phyloP scores from a whole-genome alignment of 179 eudicot genomes.

The Silene noctiflora region DNA sequence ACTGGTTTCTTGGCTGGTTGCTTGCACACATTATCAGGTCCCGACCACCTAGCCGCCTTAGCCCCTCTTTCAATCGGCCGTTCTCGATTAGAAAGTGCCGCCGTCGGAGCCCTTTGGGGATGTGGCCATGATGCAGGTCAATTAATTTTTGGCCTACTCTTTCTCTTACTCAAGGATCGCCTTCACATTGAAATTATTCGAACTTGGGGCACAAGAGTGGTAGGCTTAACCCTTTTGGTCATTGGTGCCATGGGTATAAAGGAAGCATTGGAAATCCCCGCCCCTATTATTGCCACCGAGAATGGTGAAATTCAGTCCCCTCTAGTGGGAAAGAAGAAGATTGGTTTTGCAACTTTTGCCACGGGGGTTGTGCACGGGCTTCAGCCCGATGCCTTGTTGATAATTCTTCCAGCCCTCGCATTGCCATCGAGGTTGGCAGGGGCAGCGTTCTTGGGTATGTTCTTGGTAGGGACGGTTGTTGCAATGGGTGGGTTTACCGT shows the following conservation, averaged over 20 bases:
- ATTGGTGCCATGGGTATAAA: conserved; percentile 93
- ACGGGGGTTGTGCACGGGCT: conserved; percentile 94
- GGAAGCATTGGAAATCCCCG: conserved; percentile 74
- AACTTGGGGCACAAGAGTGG: conserved; percentile 92
- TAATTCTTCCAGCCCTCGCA: conserved; percentile 96
- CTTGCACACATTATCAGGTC: conserved; percentile 93
- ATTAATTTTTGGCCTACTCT: conserved; percentile 71
- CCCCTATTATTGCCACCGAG: conserved; percentile 67
- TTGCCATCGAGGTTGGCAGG: conserved; percentile 92
- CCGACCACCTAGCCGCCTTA: conserved; percentile 94
- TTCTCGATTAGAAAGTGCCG: conserved; percentile 76
- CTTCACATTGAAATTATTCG: conserved; percentile 83
- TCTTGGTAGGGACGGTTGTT: conserved; percentile 82
- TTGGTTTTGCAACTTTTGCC: conserved; percentile 92
- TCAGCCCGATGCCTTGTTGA: conserved; percentile 95
- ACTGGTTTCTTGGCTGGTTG: conserved; percentile 98
- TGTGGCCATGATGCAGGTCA: conserved; percentile 99
- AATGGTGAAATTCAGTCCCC: conserved; percentile 67
- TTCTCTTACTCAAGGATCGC: conserved; percentile 78
- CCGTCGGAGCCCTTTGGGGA: conserved; percentile 98
- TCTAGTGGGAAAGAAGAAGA: conserved; percentile 57
- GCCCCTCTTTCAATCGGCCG: conserved; percentile 98
- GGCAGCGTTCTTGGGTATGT: conserved; percentile 84
- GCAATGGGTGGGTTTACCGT: conserved; percentile 96
- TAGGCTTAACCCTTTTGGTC: conserved; percentile 78